phyloP scores from a whole-genome alignment of 148 eudicot species.

The Dianthus caryophyllus region DNA sequence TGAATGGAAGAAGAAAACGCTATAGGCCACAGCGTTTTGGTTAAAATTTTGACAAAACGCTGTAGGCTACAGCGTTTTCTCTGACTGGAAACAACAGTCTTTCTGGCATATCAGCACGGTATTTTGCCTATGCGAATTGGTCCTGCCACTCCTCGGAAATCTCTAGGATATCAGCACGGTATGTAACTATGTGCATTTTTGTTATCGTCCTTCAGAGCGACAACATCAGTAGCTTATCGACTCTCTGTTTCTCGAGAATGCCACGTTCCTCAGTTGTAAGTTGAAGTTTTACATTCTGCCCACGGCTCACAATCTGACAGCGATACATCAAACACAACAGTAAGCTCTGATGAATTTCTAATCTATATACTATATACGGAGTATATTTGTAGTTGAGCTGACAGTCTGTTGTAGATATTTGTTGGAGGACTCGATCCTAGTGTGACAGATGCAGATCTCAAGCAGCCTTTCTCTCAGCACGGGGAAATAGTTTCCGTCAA shows the following conservation, averaged over 20 bases:
- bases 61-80: no score
- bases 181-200: background rate
- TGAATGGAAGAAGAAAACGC: no score
- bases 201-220: no score
- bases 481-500: slow-evolving; percentile 95
- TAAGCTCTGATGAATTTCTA: slow-evolving; percentile 25
- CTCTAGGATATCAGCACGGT: slow-evolving; percentile 79
- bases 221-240: no score
- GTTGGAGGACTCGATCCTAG: slow-evolving; percentile 96
- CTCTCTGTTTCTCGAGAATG: background rate
- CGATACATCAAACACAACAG: slow-evolving; percentile 90
- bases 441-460: slow-evolving; percentile 88
- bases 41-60: no score
- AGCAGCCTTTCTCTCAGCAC: slow-evolving; percentile 75
- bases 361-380: background rate
- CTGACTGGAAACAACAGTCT: no score
- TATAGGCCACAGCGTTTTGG: no score
- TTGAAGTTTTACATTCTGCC: slow-evolving; percentile 19
- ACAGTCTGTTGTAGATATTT: slow-evolving; percentile 56
- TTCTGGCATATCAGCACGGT: no score
- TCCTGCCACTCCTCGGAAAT: slow-evolving; percentile 89
- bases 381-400: background rate
- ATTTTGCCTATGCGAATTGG: slow-evolving; percentile 98
- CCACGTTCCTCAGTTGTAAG: background rate
- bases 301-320: slow-evolving; percentile 80